Evolutionary conservation across 345 rosid genomes (phyloP).

Genomic region (Hypericum perforatum): DNA sequence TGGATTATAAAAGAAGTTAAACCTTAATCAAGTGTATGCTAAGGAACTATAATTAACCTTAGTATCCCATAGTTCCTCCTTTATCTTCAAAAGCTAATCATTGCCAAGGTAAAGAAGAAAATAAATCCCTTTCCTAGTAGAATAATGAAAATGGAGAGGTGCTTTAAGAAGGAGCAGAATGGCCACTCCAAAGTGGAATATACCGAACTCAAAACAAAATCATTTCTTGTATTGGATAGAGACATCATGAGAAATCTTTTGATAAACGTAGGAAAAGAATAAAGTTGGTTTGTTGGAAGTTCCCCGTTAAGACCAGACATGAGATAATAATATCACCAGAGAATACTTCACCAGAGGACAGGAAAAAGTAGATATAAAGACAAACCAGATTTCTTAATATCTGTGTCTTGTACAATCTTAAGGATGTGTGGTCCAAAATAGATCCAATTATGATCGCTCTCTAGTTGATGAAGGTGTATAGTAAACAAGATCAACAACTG

Average conservation of each 20-base stretch:
- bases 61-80: conserved; percentile 3
- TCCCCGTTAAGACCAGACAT: conserved; percentile 22
- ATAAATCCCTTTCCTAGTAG: no score
- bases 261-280: conserved; percentile 34
- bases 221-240: conserved; percentile 5
- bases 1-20: no score
- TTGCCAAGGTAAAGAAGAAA: conserved; percentile 5
- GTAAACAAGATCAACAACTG: no score
- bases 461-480: no score
- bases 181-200: conserved; percentile 3
- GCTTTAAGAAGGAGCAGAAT: conserved; percentile 5
- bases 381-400: conserved; percentile 16
- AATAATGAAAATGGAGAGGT: no score
- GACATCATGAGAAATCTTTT: conserved; percentile 25
- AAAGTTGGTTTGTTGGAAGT: conserved; percentile 32
- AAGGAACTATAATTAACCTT: not conserved
- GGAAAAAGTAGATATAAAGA: not conserved
- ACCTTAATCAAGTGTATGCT: no score
- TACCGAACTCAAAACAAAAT: conserved; percentile 11
- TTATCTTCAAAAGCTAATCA: conserved; percentile 12
- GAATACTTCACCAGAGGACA: no score
- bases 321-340: no score
- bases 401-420: conserved; percentile 14
- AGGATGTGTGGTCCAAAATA: conserved; percentile 11
- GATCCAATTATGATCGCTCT: conserved; percentile 10